phyloP scores from a whole-genome alignment of 2,329 filamentous ascomycete genomes.

The Xylaria sp. region DNA sequence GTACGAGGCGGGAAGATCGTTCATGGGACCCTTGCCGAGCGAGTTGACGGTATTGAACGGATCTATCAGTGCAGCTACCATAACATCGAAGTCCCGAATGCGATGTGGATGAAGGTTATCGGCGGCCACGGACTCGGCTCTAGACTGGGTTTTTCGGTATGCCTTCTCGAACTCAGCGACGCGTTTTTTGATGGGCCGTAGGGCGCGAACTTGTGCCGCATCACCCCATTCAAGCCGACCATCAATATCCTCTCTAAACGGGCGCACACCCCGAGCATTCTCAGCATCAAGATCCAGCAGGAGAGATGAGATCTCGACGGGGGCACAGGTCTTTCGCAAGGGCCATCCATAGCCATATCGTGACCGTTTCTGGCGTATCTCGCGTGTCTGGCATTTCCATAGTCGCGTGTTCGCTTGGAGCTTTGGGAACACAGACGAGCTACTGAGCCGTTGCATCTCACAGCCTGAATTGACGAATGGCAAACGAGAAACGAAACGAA shows the following conservation, averaged over 20 bases:
- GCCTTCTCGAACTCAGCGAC: conserved; percentile 31
- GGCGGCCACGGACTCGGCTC: conserved; percentile 11
- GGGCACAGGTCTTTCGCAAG: conserved; percentile 7
- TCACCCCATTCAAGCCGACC: conserved; percentile 10
- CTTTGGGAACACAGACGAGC: conserved; percentile 11
- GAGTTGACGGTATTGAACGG: background rate
- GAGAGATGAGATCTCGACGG: conserved; percentile 36
- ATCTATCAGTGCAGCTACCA: conserved; percentile 35
- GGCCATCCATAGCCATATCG: conserved; percentile 6
- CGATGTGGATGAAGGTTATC: conserved; percentile 33
- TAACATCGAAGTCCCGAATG: conserved; percentile 40
- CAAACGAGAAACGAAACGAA: too few relatives aligned
- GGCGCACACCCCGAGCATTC: conserved; percentile 40
- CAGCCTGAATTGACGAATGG: background rate
- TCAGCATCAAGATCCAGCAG: conserved; percentile 51
- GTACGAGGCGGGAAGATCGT: background rate
- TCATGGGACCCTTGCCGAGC: background rate
- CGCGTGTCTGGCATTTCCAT: conserved; percentile 13
- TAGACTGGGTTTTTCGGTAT: conserved; percentile 12
- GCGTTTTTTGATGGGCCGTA: conserved; percentile 31
- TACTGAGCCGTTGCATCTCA: conserved; percentile 23
- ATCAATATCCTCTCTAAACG: conserved; percentile 36
- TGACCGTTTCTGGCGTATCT: background rate
- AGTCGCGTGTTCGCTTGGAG: conserved; percentile 10
- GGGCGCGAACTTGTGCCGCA: conserved; percentile 18